phyloP scores from a whole-genome alignment of 768 basidiomycete genomes.

The Pholiota microspora region DNA sequence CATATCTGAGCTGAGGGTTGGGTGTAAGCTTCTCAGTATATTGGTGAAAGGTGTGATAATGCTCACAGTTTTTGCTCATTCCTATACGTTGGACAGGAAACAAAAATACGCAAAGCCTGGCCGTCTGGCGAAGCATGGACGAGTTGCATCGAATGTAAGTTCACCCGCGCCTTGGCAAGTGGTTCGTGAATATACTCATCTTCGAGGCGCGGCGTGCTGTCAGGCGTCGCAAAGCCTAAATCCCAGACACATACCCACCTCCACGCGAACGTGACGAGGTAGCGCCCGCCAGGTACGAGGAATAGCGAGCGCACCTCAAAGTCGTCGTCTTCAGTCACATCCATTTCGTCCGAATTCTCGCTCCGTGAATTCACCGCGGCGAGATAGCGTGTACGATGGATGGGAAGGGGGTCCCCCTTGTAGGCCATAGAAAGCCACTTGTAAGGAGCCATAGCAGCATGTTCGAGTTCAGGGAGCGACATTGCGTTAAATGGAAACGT shows the following conservation, averaged over 20 bases:
- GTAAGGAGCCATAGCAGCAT: conserved; percentile 22
- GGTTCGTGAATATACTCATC: neutral
- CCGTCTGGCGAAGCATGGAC: conserved; percentile 15
- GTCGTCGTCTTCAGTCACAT: neutral
- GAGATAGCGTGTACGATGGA: conserved; percentile 6
- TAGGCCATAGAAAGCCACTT: conserved; percentile 16
- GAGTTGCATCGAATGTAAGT: conserved; percentile 7
- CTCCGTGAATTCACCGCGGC: neutral
- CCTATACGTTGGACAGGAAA: neutral
- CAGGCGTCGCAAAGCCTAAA: conserved; percentile 16
- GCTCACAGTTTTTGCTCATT: neutral
- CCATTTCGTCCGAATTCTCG: neutral
- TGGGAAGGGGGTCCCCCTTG: neutral
- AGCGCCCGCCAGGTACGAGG: conserved; percentile 30
- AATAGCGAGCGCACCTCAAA: conserved; percentile 11
- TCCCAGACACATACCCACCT: conserved; percentile 24
- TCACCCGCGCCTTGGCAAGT: neutral
- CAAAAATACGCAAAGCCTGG: conserved; percentile 12
- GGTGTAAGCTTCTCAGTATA: neutral
- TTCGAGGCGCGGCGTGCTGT: conserved; percentile 1
- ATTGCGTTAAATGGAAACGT: conserved; percentile 26
- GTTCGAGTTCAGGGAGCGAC: conserved; percentile 23
- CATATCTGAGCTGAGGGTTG: neutral
- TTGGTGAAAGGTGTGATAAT: neutral
- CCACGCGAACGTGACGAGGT: conserved; percentile 20